These are phyloP conservation scores for Lactifluus pinguis DNA, from an alignment of 768 basidiomycete genomes.

Conservation along the genomic window DNA sequence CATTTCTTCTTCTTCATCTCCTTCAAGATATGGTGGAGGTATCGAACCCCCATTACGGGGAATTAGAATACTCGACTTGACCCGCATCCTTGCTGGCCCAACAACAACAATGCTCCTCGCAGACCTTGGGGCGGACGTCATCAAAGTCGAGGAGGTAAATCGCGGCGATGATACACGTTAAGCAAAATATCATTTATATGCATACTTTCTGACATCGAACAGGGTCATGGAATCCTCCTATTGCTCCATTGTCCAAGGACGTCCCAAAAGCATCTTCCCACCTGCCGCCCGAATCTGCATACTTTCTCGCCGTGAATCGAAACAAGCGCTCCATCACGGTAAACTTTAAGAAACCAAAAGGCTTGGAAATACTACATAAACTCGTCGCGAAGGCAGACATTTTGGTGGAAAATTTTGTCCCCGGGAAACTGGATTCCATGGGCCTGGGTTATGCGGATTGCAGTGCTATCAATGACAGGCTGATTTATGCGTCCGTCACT, in stretches of 20 bases:
- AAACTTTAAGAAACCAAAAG: conserved; percentile 74
- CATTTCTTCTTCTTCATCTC: background rate
- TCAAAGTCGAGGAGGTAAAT: conserved; percentile 79
- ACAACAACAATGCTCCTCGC: conserved; percentile 91
- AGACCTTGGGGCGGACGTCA: conserved; percentile 86
- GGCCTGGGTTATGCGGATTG: conserved; percentile 86
- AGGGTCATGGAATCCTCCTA: conserved; percentile 31
- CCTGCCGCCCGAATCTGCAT: conserved; percentile 84
- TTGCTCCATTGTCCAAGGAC: conserved; percentile 31
- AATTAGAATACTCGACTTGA: conserved; percentile 79
- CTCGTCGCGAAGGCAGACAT: conserved; percentile 72
- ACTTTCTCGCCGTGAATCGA: conserved; percentile 82
- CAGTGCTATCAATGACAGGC: conserved; percentile 58
- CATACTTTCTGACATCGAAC: background rate
- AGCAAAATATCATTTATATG: conserved; percentile 22
- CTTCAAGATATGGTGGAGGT: conserved; percentile 26
- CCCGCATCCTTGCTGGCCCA: conserved; percentile 86
- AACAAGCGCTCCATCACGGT: conserved; percentile 87
- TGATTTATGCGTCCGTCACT: conserved; percentile 87
- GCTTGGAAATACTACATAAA: conserved; percentile 62
- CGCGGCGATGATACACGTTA: conserved; percentile 84
- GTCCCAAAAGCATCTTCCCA: conserved; percentile 46
- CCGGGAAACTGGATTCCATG: conserved; percentile 76
- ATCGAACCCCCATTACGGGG: conserved; percentile 76
- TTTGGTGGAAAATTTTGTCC: conserved; percentile 81